A percentile compares a stretch with the other conserved stretches of the same genome.
Conservation (phyloP, 441 rosid genomes). For the Manihot esculenta region DNA sequence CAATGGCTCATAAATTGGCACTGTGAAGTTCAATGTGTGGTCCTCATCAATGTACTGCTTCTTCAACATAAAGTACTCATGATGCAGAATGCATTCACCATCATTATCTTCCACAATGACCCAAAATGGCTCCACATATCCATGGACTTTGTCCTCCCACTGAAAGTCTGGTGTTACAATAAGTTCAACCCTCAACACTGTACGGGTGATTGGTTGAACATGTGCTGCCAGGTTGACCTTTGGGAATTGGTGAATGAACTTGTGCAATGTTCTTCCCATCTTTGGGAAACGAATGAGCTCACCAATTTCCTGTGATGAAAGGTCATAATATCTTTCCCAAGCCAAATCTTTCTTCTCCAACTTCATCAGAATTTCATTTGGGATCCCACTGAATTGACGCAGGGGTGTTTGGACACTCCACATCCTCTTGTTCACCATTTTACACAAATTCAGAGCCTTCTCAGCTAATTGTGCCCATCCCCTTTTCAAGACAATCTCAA, state of each 20-base stretch:
- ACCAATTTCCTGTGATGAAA: constrained; percentile 87
- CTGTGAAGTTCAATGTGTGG: constrained; percentile 86
- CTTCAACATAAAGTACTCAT: constrained; percentile 87
- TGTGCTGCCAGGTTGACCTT: constrained; percentile 77
- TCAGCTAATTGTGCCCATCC: constrained; percentile 96
- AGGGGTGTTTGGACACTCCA: constrained; percentile 97
- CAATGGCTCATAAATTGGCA: constrained; percentile 87
- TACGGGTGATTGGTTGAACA: constrained; percentile 87
- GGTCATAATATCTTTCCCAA: constrained; percentile 95
- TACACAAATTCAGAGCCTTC: constrained; percentile 86
- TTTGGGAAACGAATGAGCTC: constrained; percentile 80
- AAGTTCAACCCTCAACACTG: constrained; percentile 81
- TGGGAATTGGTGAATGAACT: constrained; percentile 85
- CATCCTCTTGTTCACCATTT: constrained; percentile 92
- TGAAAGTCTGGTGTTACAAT: constrained; percentile 85
- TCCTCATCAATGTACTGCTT: constrained; percentile 83
- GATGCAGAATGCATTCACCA: constrained; percentile 90
- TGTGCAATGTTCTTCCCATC: constrained; percentile 93
- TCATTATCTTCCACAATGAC: constrained; percentile 91
- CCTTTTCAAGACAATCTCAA: constrained; percentile 84
- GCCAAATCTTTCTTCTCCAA: constrained; percentile 94
- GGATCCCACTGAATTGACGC: constrained; percentile 84
- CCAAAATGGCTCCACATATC: constrained; percentile 97
- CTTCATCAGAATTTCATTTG: constrained; percentile 74
- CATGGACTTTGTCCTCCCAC: constrained; percentile 95